Base-by-base conservation (phyloP, 805 yeast species). In the Barnettozyma pratensis region DNA sequence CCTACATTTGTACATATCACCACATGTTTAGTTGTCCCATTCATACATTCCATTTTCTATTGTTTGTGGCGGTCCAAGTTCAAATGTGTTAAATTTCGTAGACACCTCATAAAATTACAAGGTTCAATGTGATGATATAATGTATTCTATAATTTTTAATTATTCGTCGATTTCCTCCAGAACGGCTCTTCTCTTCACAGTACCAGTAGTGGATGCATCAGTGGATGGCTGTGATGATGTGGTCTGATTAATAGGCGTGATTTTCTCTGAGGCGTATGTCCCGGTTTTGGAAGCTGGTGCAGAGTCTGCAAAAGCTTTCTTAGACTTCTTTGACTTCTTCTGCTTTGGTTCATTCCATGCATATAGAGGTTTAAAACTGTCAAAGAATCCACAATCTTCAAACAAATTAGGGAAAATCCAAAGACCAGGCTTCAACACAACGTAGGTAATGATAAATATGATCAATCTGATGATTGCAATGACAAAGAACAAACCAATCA, bases 381-480 rank as follows among this genome's bases (percentile, higher is more conserved):
- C 98, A 51, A 92, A 62, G 54, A 94, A 85, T 27, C 97, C 96
- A 59, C 95, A 91, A 63, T 94, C 99, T 53, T 84, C 99, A 68
- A 91, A 94, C 62, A 94, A 74, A 64, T 92, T 92, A 48, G 99
- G 99, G 76, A 89, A 92, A 42, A 94, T 65, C 99, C 99, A 94
- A 64, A 94, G 76, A n/a, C 96, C 96, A 39, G 81, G 80, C 7
- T 81, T 78, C 48, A 76, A 69, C 1, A 78, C 67, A 42, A 83
- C 69, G 54, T 77, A 76, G 0, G 90, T 77, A 45, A 85, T 56
- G 28, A 76, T 56, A 58, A 81, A 88, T 28, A 94, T 63, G 38
- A 91, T 73, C 63, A 91, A 71, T 62, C 99, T 77, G 34, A 92
- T 69, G 40, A 94, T 74, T 2, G 97, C 96, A 57, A 87, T 66